phyloP scores from a whole-genome alignment of 306 rosid species.

The Macrotyloma uniflorum region DNA sequence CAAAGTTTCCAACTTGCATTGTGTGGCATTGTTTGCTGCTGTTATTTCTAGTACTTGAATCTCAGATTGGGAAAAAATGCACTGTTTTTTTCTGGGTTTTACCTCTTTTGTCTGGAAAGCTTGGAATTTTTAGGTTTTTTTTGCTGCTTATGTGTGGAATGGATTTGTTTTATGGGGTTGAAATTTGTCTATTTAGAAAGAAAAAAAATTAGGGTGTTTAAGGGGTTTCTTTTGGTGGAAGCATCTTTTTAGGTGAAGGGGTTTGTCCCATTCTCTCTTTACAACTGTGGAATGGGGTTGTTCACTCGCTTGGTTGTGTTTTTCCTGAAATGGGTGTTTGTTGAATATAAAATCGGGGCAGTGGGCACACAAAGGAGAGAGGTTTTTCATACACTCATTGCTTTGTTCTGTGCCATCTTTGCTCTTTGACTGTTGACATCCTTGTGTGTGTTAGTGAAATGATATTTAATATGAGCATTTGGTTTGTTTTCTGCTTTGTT shows the following conservation, averaged over 20 bases:
- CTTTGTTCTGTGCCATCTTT: slow-evolving; percentile 43
- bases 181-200: slow-evolving; percentile 7
- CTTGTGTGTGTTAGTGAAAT: slow-evolving; percentile 29
- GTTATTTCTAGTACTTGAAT: slow-evolving; percentile 50
- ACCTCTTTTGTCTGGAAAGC: slow-evolving; percentile 25
- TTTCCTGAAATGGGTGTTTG: slow-evolving; percentile 48
- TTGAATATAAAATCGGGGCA: slow-evolving; percentile 45
- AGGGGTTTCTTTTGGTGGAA: slow-evolving; percentile 40
- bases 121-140: not conserved
- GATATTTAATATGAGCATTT: slow-evolving; percentile 27
- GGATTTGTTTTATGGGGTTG: slow-evolving; percentile 1
- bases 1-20: slow-evolving; percentile 45
- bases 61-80: slow-evolving; percentile 54
- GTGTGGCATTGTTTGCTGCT: slow-evolving; percentile 7
- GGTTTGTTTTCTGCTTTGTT: slow-evolving; percentile 29
- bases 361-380: slow-evolving; percentile 46
- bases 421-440: slow-evolving; percentile 42
- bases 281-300: slow-evolving; percentile 31
- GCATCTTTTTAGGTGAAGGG: slow-evolving; percentile 41
- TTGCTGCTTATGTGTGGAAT: slow-evolving; percentile 22
- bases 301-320: slow-evolving; percentile 18
- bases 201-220: slow-evolving; percentile 23
- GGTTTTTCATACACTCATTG: slow-evolving; percentile 9
- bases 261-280: slow-evolving; percentile 31
- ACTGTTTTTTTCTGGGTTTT: slow-evolving; percentile 40